phyloP scores from a whole-genome alignment of 495 filamentous ascomycete genomes.

The Oleoguttula mirabilis region DNA sequence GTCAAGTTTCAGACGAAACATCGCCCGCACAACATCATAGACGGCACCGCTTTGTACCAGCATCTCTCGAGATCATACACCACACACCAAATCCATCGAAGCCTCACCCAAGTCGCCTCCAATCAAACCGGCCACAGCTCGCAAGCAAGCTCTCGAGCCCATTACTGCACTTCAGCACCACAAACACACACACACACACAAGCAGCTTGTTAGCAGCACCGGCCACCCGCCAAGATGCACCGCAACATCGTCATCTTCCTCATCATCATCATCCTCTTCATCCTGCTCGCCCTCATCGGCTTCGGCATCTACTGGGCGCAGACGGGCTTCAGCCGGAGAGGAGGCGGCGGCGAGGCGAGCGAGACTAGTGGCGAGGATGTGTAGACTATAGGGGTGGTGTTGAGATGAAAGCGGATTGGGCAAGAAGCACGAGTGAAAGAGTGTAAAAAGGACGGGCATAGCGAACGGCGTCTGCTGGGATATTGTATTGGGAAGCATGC shows the following conservation, averaged over 20 bases:
- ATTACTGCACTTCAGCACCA: neutral
- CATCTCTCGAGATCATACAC: no score
- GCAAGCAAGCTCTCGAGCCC: constrained; percentile 7
- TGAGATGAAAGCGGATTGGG: no score
- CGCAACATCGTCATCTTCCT: constrained; percentile 36
- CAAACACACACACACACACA: no score
- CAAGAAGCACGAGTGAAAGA: no score
- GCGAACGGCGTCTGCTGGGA: no score
- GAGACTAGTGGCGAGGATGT: constrained; percentile 14
- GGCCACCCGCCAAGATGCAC: constrained; percentile 26
- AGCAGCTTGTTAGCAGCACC: no score
- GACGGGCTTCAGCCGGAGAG: constrained; percentile 21
- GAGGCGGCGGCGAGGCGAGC: constrained; percentile 2
- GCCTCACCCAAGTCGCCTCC: neutral
- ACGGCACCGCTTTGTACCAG: no score
- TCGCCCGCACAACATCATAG: no score
- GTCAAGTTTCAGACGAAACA: no score
- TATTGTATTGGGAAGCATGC: no score
- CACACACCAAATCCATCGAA: neutral
- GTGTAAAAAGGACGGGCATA: no score
- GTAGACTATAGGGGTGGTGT: constrained; percentile 5
- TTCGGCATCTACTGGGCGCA: constrained; percentile 31
- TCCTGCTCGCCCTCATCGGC: constrained; percentile 31
- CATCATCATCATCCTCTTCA: constrained; percentile 36
- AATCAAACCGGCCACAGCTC: neutral